Base-by-base conservation (phyloP, 164 flowering plant species). In the Akebia trifoliata region DNA sequence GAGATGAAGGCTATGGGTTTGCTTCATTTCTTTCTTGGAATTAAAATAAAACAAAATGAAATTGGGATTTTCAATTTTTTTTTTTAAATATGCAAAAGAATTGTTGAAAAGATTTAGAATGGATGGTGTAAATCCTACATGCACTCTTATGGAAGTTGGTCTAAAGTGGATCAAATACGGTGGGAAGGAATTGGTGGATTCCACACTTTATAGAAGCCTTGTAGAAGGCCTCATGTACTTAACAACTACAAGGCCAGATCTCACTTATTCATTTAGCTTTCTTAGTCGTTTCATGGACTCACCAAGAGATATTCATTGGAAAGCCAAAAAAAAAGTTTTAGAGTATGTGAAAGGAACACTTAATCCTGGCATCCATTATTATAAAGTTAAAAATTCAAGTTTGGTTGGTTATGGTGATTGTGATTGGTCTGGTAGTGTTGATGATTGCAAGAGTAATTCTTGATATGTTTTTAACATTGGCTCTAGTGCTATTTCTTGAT, bases 61-160 rank as follows among this genome's bases (percentile, higher is more conserved):
- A 24, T 3, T 7, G 8, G 36, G 18, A 35, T 8, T 25, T 36
- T 47, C 25, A 8, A 21, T 57, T 6, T 6, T 17, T 21, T 30
- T 18, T 21, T 32, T 44, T 40, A 57, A 22, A 39, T 59, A 59
- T 46, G 54, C 62, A 59, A 58, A 34, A 4, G 52, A 58, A 9
- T 34, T 58, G 10, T 47, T 58, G 40, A 46, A 45, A 9, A 22
- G 36, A 34, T 59, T 59, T 28, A 24, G n/a, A 25, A 48, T 47
- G 44, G 6, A 48, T 15, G 46, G 17, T 34, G 34, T 22, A 20
- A 26, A 26, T 24, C 45, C 54, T 7, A 59, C 50, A 8, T 26
- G 47, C 46, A 50, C 36, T 30, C 51, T 11, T 4, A 50, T 24
- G 4, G 26, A n/a, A n/a, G n/a, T n/a, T n/a, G n/a, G n/a, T n/a